A percentile compares a stretch with the other conserved stretches of the same genome.
Conservation (phyloP, 495 filamentous ascomycete genomes). For the Evernia prunastri region DNA sequence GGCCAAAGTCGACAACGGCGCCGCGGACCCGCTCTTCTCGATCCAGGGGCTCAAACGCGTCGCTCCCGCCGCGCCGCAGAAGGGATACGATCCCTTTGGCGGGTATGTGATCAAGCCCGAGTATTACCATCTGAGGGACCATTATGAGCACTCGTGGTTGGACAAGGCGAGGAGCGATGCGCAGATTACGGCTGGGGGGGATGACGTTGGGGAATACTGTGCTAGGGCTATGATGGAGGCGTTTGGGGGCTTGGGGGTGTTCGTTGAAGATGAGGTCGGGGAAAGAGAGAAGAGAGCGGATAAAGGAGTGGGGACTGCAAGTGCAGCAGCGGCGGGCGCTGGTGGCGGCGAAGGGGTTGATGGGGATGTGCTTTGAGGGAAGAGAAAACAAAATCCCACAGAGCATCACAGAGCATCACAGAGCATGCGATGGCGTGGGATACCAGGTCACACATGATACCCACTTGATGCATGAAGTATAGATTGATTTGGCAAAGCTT, state of each 20-base stretch:
- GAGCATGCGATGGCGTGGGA: constrained; percentile 49
- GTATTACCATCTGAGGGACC: constrained; percentile 60
- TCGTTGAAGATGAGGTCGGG: constrained; percentile 70
- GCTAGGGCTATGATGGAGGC: constrained; percentile 75
- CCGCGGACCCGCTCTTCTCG: constrained; percentile 34
- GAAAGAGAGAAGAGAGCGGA: constrained; percentile 31
- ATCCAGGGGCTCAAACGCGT: constrained; percentile 74
- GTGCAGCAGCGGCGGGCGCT: constrained; percentile 28
- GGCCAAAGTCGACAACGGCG: constrained; percentile 32
- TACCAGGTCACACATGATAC: constrained; percentile 12
- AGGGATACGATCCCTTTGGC: constrained; percentile 84
- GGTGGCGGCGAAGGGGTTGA: constrained; percentile 12
- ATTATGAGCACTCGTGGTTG: constrained; percentile 61
- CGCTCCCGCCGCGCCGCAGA: constrained; percentile 53
- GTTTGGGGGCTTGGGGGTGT: constrained; percentile 79
- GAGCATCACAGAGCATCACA: too few species aligned
- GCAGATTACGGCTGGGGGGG: constrained; percentile 69
- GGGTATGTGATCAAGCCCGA: constrained; percentile 61
- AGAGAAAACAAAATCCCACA: constrained; percentile 23
- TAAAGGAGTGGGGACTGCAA: constrained; percentile 30
- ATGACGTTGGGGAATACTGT: constrained; percentile 73
- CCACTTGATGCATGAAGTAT: constrained; percentile 3
- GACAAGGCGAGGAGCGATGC: constrained; percentile 51
- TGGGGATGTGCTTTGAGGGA: constrained; percentile 23
- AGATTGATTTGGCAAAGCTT: not conserved